Percentiles rank a stretch among this genome's conserved stretches.
Evolutionary conservation across 1,139 yeast genomes (phyloP).

Genomic region (Taphrina confusa): DNA sequence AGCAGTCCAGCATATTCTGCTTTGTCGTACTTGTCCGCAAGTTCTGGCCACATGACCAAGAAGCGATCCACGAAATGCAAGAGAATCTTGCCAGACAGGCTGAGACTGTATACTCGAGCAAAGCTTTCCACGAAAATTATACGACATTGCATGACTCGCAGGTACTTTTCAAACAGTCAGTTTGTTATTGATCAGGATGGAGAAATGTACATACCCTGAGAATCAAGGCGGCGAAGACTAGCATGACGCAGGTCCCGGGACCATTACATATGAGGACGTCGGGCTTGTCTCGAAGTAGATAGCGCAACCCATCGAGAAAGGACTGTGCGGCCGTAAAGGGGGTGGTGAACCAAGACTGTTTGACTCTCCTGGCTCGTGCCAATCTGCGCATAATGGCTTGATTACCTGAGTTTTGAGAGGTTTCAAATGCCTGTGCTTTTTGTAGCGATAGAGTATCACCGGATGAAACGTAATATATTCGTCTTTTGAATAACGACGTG

Average conservation of each 20-base stretch:
- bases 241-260: slow-evolving; percentile 87
- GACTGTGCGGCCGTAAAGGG: slow-evolving; percentile 53
- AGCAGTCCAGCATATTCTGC: slow-evolving; percentile 78
- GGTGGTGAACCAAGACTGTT: slow-evolving; percentile 61
- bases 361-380: slow-evolving; percentile 76
- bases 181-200: neutral
- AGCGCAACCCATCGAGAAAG: slow-evolving; percentile 42
- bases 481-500: slow-evolving; percentile 3
- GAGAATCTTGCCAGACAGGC: slow-evolving; percentile 72
- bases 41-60: slow-evolving; percentile 85
- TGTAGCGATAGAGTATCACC: slow-evolving; percentile 34
- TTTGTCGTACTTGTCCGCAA: slow-evolving; percentile 57
- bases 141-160: slow-evolving; percentile 55
- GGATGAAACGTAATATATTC: slow-evolving; percentile 37
- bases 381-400: slow-evolving; percentile 47
- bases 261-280: slow-evolving; percentile 70
- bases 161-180: neutral
- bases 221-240: slow-evolving; percentile 54
- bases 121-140: slow-evolving; percentile 83
- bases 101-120: slow-evolving; percentile 75
- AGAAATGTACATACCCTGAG: slow-evolving; percentile 41
- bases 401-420: neutral
- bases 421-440: slow-evolving; percentile 29
- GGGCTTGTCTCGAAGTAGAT: slow-evolving; percentile 44
- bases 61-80: slow-evolving; percentile 61